Conservation (phyloP, 176 grass and related monocot genomes). For the Avena eriantha region DNA sequence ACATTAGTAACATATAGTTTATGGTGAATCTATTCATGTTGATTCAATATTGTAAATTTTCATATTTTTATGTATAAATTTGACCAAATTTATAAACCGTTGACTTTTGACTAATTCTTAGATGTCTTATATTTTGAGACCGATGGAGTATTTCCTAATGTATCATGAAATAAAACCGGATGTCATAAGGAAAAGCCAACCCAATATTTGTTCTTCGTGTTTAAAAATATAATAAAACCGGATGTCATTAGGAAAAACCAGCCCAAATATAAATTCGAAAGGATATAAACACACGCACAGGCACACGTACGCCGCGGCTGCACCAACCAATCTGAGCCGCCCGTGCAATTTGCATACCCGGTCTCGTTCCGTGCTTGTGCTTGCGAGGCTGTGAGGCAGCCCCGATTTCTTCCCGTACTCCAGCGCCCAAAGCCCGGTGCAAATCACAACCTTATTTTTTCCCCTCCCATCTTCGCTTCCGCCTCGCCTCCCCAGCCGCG, state of each 20-base stretch:
- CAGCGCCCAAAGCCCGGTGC: constrained; percentile 34
- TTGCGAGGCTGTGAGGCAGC: constrained; percentile 49
- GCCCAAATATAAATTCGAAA: background rate
- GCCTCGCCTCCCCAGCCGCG: constrained; percentile 13
- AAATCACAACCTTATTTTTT: constrained; percentile 32
- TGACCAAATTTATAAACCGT: no score
- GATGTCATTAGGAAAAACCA: background rate
- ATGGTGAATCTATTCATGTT: no score
- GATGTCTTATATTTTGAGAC: no score
- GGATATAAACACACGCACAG: background rate
- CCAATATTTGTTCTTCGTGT: no score
- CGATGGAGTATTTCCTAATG: no score
- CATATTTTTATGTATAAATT: no score
- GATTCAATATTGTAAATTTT: no score
- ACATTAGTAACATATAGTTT: no score
- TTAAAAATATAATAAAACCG: no score
- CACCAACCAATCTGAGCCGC: constrained; percentile 34
- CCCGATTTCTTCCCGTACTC: constrained; percentile 25
- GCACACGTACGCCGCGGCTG: background rate
- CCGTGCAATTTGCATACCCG: constrained; percentile 6
- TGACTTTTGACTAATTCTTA: no score
- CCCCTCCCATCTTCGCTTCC: background rate
- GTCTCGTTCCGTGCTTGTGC: constrained; percentile 33
- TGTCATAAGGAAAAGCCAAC: background rate
- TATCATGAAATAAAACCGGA: background rate